phyloP scores from a whole-genome alignment of 2,329 filamentous ascomycete species.

The Fusarium caatingaense region DNA sequence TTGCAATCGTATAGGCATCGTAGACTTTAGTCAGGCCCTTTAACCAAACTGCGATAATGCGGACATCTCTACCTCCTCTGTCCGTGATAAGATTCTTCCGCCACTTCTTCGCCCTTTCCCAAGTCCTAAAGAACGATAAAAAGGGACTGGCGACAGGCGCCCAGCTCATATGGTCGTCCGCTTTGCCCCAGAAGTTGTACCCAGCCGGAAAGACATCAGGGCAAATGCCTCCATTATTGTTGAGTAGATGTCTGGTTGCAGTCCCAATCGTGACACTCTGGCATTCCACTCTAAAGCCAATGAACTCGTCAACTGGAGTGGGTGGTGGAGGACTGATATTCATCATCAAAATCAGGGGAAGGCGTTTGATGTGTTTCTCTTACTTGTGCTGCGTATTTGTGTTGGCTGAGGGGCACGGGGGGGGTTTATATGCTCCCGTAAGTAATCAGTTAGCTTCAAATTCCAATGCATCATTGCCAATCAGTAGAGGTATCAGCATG shows the following conservation, averaged over 20 bases:
- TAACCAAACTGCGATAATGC: conserved; percentile 4
- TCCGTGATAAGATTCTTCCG: fast-evolving
- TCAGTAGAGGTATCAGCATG: too few species aligned
- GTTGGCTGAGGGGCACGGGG: neutral
- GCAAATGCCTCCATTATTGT: neutral
- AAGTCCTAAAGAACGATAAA: neutral
- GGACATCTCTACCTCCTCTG: neutral
- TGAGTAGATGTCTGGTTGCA: neutral
- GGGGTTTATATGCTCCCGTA: neutral
- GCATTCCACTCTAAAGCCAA: neutral
- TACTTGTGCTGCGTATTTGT: neutral
- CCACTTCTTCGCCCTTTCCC: neutral
- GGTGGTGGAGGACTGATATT: fast-evolving
- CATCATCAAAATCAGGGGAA: neutral
- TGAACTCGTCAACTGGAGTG: neutral
- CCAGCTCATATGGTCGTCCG: neutral
- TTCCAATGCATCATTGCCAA: too few species aligned
- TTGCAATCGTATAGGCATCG: neutral
- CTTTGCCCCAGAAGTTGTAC: neutral
- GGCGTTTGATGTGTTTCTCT: neutral
- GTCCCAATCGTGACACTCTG: fast-evolving
- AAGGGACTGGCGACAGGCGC: neutral
- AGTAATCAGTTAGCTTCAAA: too few species aligned
- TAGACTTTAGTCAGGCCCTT: neutral
- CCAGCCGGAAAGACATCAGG: too few species aligned